Evolutionary conservation across 2,329 filamentous ascomycete genomes (phyloP), one percentile per base, ranked within the genome.

Genomic region (Trichoderma sp.): DNA sequence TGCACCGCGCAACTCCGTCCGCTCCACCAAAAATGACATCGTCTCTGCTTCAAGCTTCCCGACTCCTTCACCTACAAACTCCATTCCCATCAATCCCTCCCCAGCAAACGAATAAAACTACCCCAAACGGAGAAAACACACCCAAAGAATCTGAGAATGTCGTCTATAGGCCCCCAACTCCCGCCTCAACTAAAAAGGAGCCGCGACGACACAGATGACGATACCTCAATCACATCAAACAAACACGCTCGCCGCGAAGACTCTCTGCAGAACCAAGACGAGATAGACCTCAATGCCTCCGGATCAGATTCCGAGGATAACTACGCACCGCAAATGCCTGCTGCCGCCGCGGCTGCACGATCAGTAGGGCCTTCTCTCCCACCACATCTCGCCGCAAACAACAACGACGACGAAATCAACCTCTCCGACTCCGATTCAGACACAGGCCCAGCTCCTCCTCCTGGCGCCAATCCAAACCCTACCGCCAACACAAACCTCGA

Each of bases 141-240:
- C 2, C 3, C n/a, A n/a, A n/a, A 5, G 3, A 13, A n/a, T 7
- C 8, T 11, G 8, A 47, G 8, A 68, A 68, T 43, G 28, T 93
- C 93, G 65, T 89, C 88, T 39, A 90, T 93, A 77, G 92, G 92
- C 6, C 92, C 93, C 15, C 85, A 90, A 73, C 80, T 94, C 28
- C 92, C 93, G 13, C 86, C 91, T 5, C 89, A 92, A 73, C 85
- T 92, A 55, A 78, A 88, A 39, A 91, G 91, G 79, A 86, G 89
- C 76, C 91, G 43, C 9, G 43, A 50, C 43, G 43, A 50, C n/a
- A 23, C 43, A 20, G 43, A 50, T 9, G 90, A 77, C 88, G 88
- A 76, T 32, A 39, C 61, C 6, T 15, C 34, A 13, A 72, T 75
- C 6, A 82, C 82, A 23, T 68, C 85, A 83, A 5, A 80, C 68